Base-by-base conservation (phyloP, 768 basidiomycete species). In the Galerina sulciceps region DNA sequence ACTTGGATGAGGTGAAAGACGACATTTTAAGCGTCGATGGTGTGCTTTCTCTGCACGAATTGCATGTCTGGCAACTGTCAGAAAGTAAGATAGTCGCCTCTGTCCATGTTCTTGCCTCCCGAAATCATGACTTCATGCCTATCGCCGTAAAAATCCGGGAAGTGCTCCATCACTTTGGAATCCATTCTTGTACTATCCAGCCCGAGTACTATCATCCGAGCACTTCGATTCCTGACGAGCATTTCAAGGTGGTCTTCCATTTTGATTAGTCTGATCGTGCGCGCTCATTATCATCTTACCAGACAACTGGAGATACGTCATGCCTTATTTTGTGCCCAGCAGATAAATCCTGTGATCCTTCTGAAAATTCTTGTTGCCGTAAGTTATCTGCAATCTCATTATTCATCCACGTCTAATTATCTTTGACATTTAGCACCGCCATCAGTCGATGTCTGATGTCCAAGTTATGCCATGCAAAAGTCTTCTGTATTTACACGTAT, bases 1-100 rank as follows among this genome's bases (percentile, higher is more conserved):
- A 94, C 1, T 80, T 99, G 18, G 94, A 96, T n/a, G 86, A 89
- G 63, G 90, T 99, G 17, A 86, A 90, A 45, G 74, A 79, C n/a
- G 86, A 90, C 4, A 96, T 99, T 56, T 79, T 91, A 13, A 77
- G 76, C 3, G 91, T 98, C 22, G 82, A 90, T 3, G 96, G 97
- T 47, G 97, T 96, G 23, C 75, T 88, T 52, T 91, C 91, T 20
- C 66, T 99, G 26, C 97, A 99, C 67, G 94, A 98, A 69, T 81
- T 99, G 23, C 97, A 99, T 74, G 86, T 99, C 53, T 99, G 97
- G 97, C 94, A 96, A 68, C 84, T 99, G 47, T 96, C 94, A 10
- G 97, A 99, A 75, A 87, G 85, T 56, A 98, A 97, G 71, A 87
- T 95, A 54, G 90, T 99, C 42, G 96, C 96, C 10, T 96, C 93